Evolutionary conservation across 129 eudicot species (phyloP).

Genomic region (Oenanthe sinensis): DNA sequence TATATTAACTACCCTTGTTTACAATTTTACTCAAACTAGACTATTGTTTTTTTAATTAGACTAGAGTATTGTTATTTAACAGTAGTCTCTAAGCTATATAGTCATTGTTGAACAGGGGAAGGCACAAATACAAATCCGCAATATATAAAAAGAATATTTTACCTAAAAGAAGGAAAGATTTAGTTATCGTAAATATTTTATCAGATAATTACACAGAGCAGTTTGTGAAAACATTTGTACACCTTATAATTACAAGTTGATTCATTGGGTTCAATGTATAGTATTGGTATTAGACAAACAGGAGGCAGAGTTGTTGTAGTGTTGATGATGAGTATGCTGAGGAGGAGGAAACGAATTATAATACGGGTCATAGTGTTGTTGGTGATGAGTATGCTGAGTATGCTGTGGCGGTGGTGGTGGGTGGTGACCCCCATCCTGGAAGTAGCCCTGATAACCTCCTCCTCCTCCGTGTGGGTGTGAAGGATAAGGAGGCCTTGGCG

Average conservation of each 20-base stretch:
- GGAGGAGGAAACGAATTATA: neutral
- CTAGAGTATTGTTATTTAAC: too few species aligned
- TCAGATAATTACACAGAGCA: too few species aligned
- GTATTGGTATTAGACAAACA: neutral
- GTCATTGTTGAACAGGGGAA: neutral
- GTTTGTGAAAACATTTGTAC: too few species aligned
- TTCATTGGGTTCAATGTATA: too few species aligned
- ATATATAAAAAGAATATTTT: too few species aligned
- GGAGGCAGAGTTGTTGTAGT: neutral
- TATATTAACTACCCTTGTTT: too few species aligned
- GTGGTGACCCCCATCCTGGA: neutral
- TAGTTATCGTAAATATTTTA: too few species aligned
- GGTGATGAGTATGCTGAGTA: neutral
- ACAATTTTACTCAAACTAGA: too few species aligned
- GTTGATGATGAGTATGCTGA: constrained; percentile 2
- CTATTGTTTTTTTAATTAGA: too few species aligned
- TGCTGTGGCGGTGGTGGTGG: neutral
- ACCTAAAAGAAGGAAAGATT: too few species aligned
- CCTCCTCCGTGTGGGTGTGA: neutral
- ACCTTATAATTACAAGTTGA: too few species aligned
- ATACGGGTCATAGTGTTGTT: neutral
- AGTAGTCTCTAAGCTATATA: too few species aligned
- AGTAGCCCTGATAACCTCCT: neutral
- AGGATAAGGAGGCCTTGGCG: neutral
- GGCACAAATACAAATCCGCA: neutral